Evolutionary conservation across 2,329 filamentous ascomycete genomes (phyloP).

Genomic region (Lachnum nothofagi): DNA sequence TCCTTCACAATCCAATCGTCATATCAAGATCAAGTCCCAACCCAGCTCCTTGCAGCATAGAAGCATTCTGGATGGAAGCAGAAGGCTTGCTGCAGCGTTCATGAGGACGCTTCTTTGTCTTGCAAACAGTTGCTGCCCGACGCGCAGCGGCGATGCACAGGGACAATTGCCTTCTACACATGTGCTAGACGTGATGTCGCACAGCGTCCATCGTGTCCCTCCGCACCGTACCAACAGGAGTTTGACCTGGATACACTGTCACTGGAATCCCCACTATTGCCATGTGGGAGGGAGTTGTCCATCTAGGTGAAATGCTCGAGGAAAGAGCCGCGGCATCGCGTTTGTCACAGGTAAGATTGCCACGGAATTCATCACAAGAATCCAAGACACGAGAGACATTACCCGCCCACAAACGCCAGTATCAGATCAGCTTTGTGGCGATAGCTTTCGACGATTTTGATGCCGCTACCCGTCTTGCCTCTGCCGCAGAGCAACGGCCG

Average conservation of each 20-base stretch:
- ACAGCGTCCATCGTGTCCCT: not conserved
- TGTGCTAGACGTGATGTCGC: not conserved
- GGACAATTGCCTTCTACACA: not conserved
- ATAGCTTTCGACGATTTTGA: not conserved
- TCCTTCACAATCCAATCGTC: too few relatives aligned
- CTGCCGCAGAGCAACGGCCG: not conserved
- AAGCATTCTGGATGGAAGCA: not conserved
- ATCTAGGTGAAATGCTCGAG: not conserved
- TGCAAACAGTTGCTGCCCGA: not conserved
- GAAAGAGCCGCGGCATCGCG: constrained; percentile 5
- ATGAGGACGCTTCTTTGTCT: not conserved
- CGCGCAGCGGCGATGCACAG: constrained; percentile 3
- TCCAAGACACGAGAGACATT: not conserved
- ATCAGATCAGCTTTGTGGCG: not conserved
- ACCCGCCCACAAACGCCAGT: not conserved
- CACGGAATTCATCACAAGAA: not conserved
- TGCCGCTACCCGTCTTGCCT: not conserved
- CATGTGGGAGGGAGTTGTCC: too few relatives aligned
- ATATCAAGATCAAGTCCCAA: too few relatives aligned
- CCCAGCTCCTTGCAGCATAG: not conserved
- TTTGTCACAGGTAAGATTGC: constrained; percentile 13
- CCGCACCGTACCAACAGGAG: not conserved
- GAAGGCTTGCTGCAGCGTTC: not conserved
- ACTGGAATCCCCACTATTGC: not conserved
- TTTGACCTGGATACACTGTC: not conserved